Evolutionary conservation across 768 basidiomycete genomes (phyloP).

Genomic region (Coprinopsis cinerea): DNA sequence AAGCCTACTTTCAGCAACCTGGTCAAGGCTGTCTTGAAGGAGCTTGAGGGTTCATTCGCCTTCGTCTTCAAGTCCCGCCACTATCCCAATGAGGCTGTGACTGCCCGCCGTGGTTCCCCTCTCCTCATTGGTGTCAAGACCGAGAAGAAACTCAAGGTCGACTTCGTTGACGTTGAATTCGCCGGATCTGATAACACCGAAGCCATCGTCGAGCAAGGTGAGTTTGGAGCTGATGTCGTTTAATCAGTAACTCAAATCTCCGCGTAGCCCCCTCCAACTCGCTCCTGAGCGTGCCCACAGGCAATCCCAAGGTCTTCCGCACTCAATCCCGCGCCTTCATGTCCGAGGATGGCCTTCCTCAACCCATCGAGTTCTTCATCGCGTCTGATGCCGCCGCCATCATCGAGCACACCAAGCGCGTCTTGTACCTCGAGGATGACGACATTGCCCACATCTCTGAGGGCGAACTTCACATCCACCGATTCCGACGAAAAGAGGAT

Average conservation of each 20-base stretch:
- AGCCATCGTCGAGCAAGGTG: conserved; percentile 34
- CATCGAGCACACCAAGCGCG: conserved; percentile 98
- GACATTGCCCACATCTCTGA: conserved; percentile 97
- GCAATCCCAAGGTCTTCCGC: conserved; percentile 76
- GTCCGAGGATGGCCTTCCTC: conserved; percentile 96
- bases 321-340: conserved; percentile 98
- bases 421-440: conserved; percentile 97
- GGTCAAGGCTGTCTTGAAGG: conserved; percentile 93
- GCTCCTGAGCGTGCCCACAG: conserved; percentile 61
- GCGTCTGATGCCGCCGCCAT: conserved; percentile 96
- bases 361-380: conserved; percentile 99
- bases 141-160: conserved; percentile 99
- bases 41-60: conserved; percentile 97
- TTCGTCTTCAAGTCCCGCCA: conserved; percentile 98
- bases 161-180: conserved; percentile 98
- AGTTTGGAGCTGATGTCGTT: conserved; percentile 18
- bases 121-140: conserved; percentile 98
- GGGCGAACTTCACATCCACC: conserved; percentile 98
- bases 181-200: conserved; percentile 60
- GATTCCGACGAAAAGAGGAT: conserved; percentile 85
- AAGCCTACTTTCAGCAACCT: conserved; percentile 83
- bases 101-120: conserved; percentile 94
- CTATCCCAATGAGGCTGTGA: conserved; percentile 94
- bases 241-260: conserved; percentile 24
- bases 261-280: conserved; percentile 43